A percentile compares a stretch with the other conserved stretches of the same genome.
These are phyloP conservation scores for Rosa multiflora DNA, from an alignment of 306 rosid genomes.

Conservation along the genomic window DNA sequence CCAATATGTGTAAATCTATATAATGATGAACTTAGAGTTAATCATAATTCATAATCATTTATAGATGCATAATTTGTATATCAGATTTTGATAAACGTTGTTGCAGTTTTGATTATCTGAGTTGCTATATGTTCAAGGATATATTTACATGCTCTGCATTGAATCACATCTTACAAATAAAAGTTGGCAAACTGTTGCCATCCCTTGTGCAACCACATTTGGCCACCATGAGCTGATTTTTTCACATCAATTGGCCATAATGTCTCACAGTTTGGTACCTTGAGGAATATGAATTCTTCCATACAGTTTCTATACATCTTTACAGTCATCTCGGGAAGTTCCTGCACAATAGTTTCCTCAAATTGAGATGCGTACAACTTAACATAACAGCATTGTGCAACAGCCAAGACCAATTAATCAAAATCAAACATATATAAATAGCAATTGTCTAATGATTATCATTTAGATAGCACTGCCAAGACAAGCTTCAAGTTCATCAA, in stretches of 20 bases:
- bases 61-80: no score
- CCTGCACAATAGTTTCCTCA: not conserved
- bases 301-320: not conserved
- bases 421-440: not conserved
- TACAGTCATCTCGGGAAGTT: not conserved
- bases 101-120: no score
- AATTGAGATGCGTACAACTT: not conserved
- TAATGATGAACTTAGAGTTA: no score
- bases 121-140: no score
- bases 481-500: not conserved
- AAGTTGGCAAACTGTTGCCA: not conserved
- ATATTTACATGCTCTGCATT: no score
- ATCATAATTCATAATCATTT: no score
- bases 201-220: not conserved
- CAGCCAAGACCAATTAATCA: not conserved
- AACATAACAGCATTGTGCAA: not conserved
- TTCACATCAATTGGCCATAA: not conserved
- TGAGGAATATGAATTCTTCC: not conserved
- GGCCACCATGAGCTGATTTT: not conserved
- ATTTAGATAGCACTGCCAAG: not conserved
- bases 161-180: not conserved
- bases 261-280: not conserved
- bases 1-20: no score
- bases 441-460: not conserved
- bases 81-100: no score